Percentiles rank a stretch among this genome's conserved stretches.
These are phyloP conservation scores for Candida ovalis DNA, from an alignment of 805 yeast genomes.

Conservation along the genomic window DNA sequence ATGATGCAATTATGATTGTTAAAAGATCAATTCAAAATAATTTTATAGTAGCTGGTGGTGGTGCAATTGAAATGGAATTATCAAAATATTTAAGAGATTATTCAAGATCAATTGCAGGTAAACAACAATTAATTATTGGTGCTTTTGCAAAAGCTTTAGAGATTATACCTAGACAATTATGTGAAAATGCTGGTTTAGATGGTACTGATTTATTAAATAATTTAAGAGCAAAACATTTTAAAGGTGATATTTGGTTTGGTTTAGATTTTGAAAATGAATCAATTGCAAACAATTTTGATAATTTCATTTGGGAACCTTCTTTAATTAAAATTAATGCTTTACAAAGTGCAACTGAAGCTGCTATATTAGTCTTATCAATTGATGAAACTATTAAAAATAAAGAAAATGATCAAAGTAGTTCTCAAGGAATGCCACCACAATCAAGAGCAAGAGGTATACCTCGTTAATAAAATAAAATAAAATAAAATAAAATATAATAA, in stretches of 20 bases:
- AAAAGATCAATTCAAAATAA: slow-evolving; percentile 89
- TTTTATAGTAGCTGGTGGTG: slow-evolving; percentile 95
- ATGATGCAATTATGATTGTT: slow-evolving; percentile 98
- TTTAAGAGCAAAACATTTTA: slow-evolving; percentile 89
- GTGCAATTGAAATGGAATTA: slow-evolving; percentile 97
- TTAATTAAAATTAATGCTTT: slow-evolving; percentile 92
- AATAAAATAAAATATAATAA: neutral
- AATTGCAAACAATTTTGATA: slow-evolving; percentile 78
- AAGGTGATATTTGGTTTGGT: slow-evolving; percentile 90
- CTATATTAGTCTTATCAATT: slow-evolving; percentile 85
- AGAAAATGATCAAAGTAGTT: slow-evolving; percentile 47
- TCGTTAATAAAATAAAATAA: slow-evolving; percentile 12
- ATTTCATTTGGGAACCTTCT: slow-evolving; percentile 97
- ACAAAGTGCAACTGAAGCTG: slow-evolving; percentile 95
- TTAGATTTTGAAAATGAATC: slow-evolving; percentile 83
- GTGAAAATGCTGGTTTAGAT: slow-evolving; percentile 99
- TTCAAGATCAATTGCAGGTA: slow-evolving; percentile 87
- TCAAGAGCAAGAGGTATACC: slow-evolving; percentile 72
- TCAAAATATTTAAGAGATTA: slow-evolving; percentile 84
- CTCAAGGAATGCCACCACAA: slow-evolving; percentile 24
- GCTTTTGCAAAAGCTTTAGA: slow-evolving; percentile 95
- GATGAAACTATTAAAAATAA: slow-evolving; percentile 88
- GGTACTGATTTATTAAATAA: slow-evolving; percentile 91
- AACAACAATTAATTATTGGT: slow-evolving; percentile 87
- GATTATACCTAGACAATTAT: slow-evolving; percentile 92